Conservation (phyloP, 108 stramenopile species). For the Skeletonema potamos region DNA sequence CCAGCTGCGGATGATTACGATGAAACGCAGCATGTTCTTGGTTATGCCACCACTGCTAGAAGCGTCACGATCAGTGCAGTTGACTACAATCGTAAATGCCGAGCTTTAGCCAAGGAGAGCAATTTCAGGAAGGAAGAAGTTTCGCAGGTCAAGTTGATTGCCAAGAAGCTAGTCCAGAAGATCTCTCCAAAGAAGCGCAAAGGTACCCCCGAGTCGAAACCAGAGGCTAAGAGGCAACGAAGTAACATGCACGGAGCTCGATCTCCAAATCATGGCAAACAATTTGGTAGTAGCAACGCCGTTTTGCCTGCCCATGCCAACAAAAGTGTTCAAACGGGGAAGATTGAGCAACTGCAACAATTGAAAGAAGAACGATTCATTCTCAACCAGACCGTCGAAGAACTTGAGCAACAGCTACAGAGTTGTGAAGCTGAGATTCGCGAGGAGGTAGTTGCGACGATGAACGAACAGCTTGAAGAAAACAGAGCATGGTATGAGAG, state of each 20-base stretch:
- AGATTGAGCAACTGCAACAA: constrained; percentile 32
- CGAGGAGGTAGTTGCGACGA: constrained; percentile 74
- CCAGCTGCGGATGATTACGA: constrained; percentile 87
- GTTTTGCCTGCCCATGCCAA: not conserved
- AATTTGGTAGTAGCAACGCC: not conserved
- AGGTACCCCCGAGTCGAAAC: constrained; percentile 14
- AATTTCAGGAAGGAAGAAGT: constrained; percentile 22
- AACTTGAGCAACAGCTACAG: constrained; percentile 53
- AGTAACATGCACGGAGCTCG: constrained; percentile 8
- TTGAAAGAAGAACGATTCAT: constrained; percentile 41
- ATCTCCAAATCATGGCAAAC: not conserved
- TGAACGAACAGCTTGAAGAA: constrained; percentile 62
- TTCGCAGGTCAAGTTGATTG: constrained; percentile 25
- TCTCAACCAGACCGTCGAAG: constrained; percentile 31
- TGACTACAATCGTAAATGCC: constrained; percentile 57
- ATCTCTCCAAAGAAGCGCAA: constrained; percentile 53
- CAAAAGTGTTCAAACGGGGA: constrained; percentile 8
- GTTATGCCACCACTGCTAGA: constrained; percentile 78
- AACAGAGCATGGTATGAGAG: constrained; percentile 62
- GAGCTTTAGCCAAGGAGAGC: constrained; percentile 50
- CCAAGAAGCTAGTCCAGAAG: constrained; percentile 42
- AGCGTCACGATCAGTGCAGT: constrained; percentile 63
- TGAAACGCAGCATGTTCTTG: constrained; percentile 92
- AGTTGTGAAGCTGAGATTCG: constrained; percentile 65
- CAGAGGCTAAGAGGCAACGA: constrained; percentile 30